A percentile compares a stretch with the other conserved stretches of the same genome.
Evolutionary conservation across 345 rosid species (phyloP).

Genomic region (Durio zibethinus): DNA sequence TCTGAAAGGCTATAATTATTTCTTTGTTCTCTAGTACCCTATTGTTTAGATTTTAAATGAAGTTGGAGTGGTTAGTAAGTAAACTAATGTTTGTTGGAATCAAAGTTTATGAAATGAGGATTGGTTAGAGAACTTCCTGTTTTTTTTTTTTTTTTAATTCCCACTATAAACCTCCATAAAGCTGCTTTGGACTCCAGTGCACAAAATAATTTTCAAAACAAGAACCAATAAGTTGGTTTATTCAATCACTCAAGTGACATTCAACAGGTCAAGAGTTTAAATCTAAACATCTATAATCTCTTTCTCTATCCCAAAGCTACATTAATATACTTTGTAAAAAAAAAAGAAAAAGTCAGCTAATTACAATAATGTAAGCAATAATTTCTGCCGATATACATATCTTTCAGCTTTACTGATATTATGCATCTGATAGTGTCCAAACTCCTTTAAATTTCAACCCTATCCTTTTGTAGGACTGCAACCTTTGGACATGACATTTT

Average conservation of each 20-base stretch:
- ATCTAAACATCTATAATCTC: no score
- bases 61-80: constrained; percentile 22
- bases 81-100: constrained; percentile 12
- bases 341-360: not conserved
- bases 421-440: not conserved
- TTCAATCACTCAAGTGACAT: no score
- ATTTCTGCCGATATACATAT: not conserved
- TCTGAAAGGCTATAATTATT: not conserved
- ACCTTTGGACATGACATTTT: not conserved
- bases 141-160: not conserved
- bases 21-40: not conserved
- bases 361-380: not conserved
- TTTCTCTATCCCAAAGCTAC: no score
- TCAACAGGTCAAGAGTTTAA: no score
- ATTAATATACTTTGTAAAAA: no score
- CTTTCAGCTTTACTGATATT: not conserved
- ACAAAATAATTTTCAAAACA: constrained; percentile 9
- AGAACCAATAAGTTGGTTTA: no score
- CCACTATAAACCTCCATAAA: constrained; percentile 13
- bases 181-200: constrained; percentile 21
- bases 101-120: not conserved
- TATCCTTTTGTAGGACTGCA: not conserved
- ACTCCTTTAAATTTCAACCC: not conserved
- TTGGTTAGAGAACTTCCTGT: constrained; percentile 8
- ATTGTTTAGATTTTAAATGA: not conserved